Conservation (phyloP, 2,329 filamentous ascomycete species). For the Zopfia rhizophila region DNA sequence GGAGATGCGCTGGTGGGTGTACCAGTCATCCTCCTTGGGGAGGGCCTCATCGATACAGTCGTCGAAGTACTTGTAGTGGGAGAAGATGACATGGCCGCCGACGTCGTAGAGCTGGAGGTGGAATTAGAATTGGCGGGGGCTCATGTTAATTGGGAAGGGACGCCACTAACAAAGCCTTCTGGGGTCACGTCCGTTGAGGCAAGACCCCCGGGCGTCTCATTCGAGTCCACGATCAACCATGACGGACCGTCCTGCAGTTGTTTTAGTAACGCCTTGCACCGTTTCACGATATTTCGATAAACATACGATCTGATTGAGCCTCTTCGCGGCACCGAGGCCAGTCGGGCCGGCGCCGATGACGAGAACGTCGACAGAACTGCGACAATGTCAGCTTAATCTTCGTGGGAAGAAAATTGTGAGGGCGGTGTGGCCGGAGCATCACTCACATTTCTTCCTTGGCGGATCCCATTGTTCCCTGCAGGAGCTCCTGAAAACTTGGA, state of each 20-base stretch:
- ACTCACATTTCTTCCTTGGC: slow-evolving; percentile 54
- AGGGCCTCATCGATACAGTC: slow-evolving; percentile 98
- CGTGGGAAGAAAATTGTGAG: slow-evolving; percentile 18
- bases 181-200: slow-evolving; percentile 94
- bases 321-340: slow-evolving; percentile 96
- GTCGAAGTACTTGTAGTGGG: slow-evolving; percentile 99
- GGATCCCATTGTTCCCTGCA: slow-evolving; percentile 52
- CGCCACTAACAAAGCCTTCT: slow-evolving; percentile 89
- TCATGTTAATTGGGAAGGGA: slow-evolving; percentile 18
- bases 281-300: slow-evolving; percentile 6
- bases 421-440: slow-evolving; percentile 39
- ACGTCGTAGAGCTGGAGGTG: slow-evolving; percentile 87
- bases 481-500: slow-evolving; percentile 54
- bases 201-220: slow-evolving; percentile 91
- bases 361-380: slow-evolving; percentile 92
- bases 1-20: slow-evolving; percentile 96
- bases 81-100: slow-evolving; percentile 98
- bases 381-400: slow-evolving; percentile 31
- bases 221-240: slow-evolving; percentile 95
- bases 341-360: slow-evolving; percentile 98
- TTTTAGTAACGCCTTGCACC: slow-evolving; percentile 32
- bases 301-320: slow-evolving; percentile 92
- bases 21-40: slow-evolving; percentile 95
- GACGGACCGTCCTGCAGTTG: slow-evolving; percentile 80
- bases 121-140: slow-evolving; percentile 28